These are phyloP conservation scores for Colletotrichum lindemuthianum DNA, from an alignment of 2,329 filamentous ascomycete genomes.

Conservation along the genomic window DNA sequence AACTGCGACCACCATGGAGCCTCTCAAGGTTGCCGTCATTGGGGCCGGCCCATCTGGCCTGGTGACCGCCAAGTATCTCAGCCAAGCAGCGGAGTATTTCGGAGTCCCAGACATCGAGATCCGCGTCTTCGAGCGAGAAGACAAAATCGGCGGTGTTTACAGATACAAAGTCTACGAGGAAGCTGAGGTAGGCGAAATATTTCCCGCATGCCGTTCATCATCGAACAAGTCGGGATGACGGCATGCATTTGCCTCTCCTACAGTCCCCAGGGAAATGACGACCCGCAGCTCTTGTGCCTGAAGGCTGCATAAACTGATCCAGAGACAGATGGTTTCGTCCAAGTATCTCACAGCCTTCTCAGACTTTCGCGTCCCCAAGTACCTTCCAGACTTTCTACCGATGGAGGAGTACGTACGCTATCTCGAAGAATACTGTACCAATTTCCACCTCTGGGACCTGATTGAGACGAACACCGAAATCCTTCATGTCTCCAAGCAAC, in stretches of 20 bases:
- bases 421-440: conserved; percentile 51
- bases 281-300: neutral
- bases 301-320: neutral
- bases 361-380: conserved; percentile 54
- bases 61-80: conserved; percentile 52
- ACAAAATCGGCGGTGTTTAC: conserved; percentile 58
- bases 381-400: conserved; percentile 56
- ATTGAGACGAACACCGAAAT: conserved; percentile 50
- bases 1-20: neutral
- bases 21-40: conserved; percentile 53
- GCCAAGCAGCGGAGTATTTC: conserved; percentile 50
- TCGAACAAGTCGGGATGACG: no score
- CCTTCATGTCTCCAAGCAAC: conserved; percentile 38
- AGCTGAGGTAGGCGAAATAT: conserved; percentile 48
- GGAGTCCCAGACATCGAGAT: conserved; percentile 50
- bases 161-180: conserved; percentile 58
- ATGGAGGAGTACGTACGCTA: conserved; percentile 53
- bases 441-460: conserved; percentile 49
- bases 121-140: conserved; percentile 55
- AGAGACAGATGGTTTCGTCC: conserved; percentile 54
- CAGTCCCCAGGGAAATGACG: neutral
- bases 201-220: no score
- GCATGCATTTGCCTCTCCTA: neutral
- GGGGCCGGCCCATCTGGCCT: conserved; percentile 56
- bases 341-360: conserved; percentile 62